Base-by-base conservation (phyloP, 768 basidiomycete genomes). In the Russula foetens region DNA sequence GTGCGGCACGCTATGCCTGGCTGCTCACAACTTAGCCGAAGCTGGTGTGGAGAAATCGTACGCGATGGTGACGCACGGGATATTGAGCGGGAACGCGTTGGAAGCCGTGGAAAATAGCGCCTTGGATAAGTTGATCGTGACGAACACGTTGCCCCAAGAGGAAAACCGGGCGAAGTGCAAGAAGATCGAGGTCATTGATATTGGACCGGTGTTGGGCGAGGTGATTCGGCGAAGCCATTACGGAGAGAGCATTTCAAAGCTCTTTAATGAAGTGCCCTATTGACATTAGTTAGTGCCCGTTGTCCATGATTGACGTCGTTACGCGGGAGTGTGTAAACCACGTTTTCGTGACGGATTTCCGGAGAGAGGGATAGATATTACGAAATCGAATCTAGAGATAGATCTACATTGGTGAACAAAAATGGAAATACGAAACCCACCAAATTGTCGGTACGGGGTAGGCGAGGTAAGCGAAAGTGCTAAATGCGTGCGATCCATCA, bases 51-150 rank as follows among this genome's bases (percentile, higher is more conserved):
- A 78, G 45, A 84, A 85, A 73, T 86, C 95, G 66, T 88, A 86
- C 71, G 97, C 90, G 60, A 84, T 99, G 71, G 95, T 99, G 63
- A 96, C 94, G 41, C 97, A 99, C 71, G 97, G 97, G 39, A 93
- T 99, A 53, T 77, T 98, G 70, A 91, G 88, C 69, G 96, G 95
- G 35, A 83, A 88, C 66, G 94, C 97, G 50, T 79, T 98, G 67
- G 78, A 83, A 71, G 76, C 78, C 8, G 81, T 99, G 39, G 77
- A 81, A 67, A 78, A 78, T 67, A 89, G 90, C 60, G 81, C 81
- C 56, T 79, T 99, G 70, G 88, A 92, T 75, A 93, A 96, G 78
- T 75, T 99, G 71, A 92, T 98, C 59, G 96, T 99, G 69, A 98
- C 97, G 69, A 99, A 99, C 77, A 97, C 95, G 73, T 83, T 98